Conservation (phyloP, 176 grass and related monocot genomes). For the Canna indica region DNA sequence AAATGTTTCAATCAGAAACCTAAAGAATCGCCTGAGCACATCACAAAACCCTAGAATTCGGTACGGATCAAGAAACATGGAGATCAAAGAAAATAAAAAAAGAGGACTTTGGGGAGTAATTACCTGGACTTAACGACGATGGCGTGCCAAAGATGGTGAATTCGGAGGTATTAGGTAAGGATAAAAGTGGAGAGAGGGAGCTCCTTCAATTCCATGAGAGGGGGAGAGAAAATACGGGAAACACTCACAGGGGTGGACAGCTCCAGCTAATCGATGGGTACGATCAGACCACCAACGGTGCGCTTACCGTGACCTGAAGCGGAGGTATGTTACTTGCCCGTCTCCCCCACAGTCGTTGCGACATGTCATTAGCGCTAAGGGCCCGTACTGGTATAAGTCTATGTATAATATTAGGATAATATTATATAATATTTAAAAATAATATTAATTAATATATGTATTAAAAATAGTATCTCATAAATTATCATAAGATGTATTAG, state of each 20-base stretch:
- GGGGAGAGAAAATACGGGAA: neutral
- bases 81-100: neutral
- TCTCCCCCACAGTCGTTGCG: too few species aligned
- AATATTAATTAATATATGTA: too few species aligned
- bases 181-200: neutral
- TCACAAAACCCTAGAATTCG: neutral
- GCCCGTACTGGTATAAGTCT: too few species aligned
- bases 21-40: neutral
- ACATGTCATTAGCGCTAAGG: too few species aligned
- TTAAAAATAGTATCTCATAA: too few species aligned
- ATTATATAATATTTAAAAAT: too few species aligned
- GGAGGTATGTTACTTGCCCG: too few species aligned
- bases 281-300: neutral
- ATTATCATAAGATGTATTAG: too few species aligned
- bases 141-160: too few species aligned
- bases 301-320: neutral
- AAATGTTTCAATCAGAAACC: neutral
- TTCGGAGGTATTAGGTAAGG: neutral
- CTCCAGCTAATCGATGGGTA: neutral
- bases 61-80: neutral
- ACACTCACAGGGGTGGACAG: neutral
- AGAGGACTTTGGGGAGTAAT: neutral
- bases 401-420: too few species aligned
- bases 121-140: neutral
- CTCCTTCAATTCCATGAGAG: neutral